phyloP scores from a whole-genome alignment of 2,329 filamentous ascomycete genomes.

The Plectosphaerella cucumerina region DNA sequence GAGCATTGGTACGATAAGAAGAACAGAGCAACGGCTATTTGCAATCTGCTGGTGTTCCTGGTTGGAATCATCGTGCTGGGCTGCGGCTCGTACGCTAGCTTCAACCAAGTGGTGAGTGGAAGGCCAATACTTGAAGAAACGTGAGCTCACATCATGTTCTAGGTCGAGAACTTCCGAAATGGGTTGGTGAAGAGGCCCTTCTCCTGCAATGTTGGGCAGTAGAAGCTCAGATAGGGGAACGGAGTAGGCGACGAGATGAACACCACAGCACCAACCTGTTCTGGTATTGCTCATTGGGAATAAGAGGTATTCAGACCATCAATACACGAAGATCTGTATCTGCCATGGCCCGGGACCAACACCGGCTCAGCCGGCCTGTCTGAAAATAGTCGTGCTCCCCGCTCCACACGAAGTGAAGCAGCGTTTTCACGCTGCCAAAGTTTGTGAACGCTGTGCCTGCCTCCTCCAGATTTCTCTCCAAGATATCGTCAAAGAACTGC shows the following conservation, averaged over 20 bases:
- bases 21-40: conserved; percentile 14
- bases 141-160: background rate
- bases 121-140: background rate
- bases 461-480: conserved; percentile 2
- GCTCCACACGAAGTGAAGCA: background rate
- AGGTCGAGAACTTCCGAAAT: background rate
- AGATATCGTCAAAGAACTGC: conserved; percentile 3
- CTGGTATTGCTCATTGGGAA: no score
- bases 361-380: background rate
- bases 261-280: no score
- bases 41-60: background rate
- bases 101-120: background rate
- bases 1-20: conserved; percentile 17
- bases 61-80: background rate
- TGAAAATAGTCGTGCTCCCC: background rate
- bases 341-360: background rate
- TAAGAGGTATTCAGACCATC: background rate
- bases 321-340: background rate
- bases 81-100: background rate
- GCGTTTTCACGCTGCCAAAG: conserved; percentile 2
- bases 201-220: background rate
- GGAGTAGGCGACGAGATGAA: no score
- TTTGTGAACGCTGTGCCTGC: conserved; percentile 6
- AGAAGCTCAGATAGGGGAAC: background rate
- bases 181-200: background rate